Evolutionary conservation across 371 early-diverging fungal species (phyloP).

Genomic region (Dinochytrium kinnereticum): DNA sequence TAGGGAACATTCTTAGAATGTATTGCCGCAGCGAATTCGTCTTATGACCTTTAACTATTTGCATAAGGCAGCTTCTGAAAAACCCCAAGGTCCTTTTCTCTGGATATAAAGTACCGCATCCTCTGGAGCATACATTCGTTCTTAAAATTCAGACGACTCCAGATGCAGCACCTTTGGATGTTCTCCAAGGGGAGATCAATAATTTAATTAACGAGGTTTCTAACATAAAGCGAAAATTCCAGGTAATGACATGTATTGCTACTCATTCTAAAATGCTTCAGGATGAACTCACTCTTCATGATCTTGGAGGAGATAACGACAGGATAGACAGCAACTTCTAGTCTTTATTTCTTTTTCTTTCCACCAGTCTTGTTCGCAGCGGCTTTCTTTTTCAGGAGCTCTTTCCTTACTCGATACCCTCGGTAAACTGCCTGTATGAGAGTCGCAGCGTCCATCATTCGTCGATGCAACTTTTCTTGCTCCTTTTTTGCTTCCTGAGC

Average conservation of each 20-base stretch:
- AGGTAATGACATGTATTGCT: slow-evolving; percentile 35
- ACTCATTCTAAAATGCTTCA: slow-evolving; percentile 1
- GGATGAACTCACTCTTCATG: slow-evolving; percentile 51
- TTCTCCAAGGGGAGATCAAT: slow-evolving; percentile 77
- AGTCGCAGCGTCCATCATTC: slow-evolving; percentile 38
- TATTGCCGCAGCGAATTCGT: slow-evolving; percentile 48
- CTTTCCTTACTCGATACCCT: slow-evolving; percentile 46
- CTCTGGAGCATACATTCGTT: slow-evolving; percentile 89
- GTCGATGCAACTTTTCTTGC: slow-evolving; percentile 36
- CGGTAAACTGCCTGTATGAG: slow-evolving; percentile 53
- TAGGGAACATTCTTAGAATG: slow-evolving; percentile 92
- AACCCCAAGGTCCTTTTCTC: slow-evolving; percentile 95
- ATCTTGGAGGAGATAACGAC: slow-evolving; percentile 31
- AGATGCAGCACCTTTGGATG: slow-evolving; percentile 82
- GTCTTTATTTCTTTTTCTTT: slow-evolving; percentile 5
- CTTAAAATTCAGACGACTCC: slow-evolving; percentile 91
- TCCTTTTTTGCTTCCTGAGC: slow-evolving; percentile 50
- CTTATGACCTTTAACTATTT: not conserved
- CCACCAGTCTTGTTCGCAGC: slow-evolving; percentile 11
- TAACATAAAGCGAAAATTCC: slow-evolving; percentile 82
- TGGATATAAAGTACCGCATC: slow-evolving; percentile 98
- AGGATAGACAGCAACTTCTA: slow-evolving; percentile 25
- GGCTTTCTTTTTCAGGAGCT: slow-evolving; percentile 39
- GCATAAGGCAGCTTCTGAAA: slow-evolving; percentile 87
- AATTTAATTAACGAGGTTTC: slow-evolving; percentile 80